Evolutionary conservation across 2,329 filamentous ascomycete species (phyloP), one percentile per base, ranked within the genome.

Genomic region (Pseudogymnoascus sp.): DNA sequence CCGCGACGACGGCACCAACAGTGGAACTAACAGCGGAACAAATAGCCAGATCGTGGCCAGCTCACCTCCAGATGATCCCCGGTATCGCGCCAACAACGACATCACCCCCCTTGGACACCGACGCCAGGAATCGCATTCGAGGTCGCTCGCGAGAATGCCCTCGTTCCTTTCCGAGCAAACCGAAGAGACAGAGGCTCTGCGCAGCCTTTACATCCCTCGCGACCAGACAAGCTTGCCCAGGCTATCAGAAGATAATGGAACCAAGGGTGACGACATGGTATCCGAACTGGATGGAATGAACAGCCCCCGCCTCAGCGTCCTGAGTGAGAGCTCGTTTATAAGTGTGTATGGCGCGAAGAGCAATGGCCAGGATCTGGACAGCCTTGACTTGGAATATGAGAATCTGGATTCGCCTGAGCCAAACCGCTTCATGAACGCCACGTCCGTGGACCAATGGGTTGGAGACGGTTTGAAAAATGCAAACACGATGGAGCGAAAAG

Each of bases 271-370:
- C 28, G 66, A 68, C 2, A 68, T 70, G 12, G 59, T 38, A 3
- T 62, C 62, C 10, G 59, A 41, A 28, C 41, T 52, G 2, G 63
- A 64, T 58, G 75, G 74, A 41, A 67, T 81, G 61, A 75, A 74
- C 26, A 88, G 83, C 64, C 84, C 84, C 3, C 80, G 78, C 33
- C 71, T 87, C 57, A 87, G 84, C 64, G 75, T 86, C 10, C 71
- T 88, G 63, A 87, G 84, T 64, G 83, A 87, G 69, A 86, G 83
- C 68, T 87, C 84, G 0, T 86, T 88, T 65, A 65, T 80, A 19
- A 87, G 84, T 65, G 74, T 88, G 0, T 88, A 88, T 60, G 84
- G 83, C 2, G 71, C 75, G 21, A 77, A 76, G 62, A 66, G 63
- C 6, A 58, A 35, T 64, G 26, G 30, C 57, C 19, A 57, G 10